Evolutionary conservation across 2,329 filamentous ascomycete species (phyloP), one percentile per base, ranked within the genome.

Genomic region (Fusarium sacchari): DNA sequence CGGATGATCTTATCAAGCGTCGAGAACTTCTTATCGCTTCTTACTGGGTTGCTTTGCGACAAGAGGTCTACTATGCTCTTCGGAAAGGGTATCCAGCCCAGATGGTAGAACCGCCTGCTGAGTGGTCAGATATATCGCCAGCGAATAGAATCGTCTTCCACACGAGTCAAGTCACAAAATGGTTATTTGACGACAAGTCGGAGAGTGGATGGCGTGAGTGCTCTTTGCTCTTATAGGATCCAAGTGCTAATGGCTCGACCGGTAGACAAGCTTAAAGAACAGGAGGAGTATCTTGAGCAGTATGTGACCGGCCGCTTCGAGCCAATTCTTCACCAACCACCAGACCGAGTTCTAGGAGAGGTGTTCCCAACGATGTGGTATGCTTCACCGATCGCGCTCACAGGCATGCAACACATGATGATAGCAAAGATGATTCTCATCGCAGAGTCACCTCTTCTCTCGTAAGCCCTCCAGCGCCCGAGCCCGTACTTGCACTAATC

Each of bases 381-480:
- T 10, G 65, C 72, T 0, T 77, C 74, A 1, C 58, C 68, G 0
- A 77, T 77, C 7, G 74, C 75, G 0, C 59, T 77, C 0, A 77
- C 73, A 0, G 75, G 69, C 0, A 77, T 77, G 72, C 75, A 77
- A 10, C 75, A 77, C 10, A 63, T 76, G 47, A 77, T 77, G 74
- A 57, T 77, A 6, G 75, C 75, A 10, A 77, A 76, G 15, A 77
- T 77, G 75, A 77, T 77, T 0, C 13, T 77, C 0, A 63, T 68
- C 0, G 75, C 72, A 7, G 75, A 77, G 26, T 76, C 72, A 0
- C 75, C 75, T 2, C 65, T 77, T 1, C 60, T 77, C 2, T 70
- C 65, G 75, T 72, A 57, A 30, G 50, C 0, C 0, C 5, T 14
- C 4, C 6, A 32, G 12, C 32, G 13, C 32, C 32, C 12, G 5